These are phyloP conservation scores for Cystobasidiaceae sp. DNA, from an alignment of 1,284 basidiomycete genomes.

Conservation along the genomic window DNA sequence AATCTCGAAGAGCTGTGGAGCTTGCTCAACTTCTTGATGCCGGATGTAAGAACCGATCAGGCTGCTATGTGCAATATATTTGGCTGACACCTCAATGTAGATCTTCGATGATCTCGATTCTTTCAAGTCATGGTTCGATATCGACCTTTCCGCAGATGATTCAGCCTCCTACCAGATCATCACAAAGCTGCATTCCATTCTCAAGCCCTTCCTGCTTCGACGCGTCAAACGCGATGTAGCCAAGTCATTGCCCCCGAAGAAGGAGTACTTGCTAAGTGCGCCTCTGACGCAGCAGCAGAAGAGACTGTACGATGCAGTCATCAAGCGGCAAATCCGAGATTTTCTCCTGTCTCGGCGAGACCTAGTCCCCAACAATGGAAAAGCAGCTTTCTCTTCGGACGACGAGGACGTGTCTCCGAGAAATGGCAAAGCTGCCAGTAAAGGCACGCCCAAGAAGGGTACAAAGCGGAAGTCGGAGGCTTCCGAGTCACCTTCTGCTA, in stretches of 20 bases:
- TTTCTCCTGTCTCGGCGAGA: conserved; percentile 29
- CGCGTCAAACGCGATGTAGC: conserved; percentile 94
- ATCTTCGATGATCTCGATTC: conserved; percentile 40
- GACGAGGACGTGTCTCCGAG: neutral
- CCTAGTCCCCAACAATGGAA: neutral
- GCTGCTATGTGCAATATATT: too few species aligned
- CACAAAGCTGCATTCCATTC: conserved; percentile 80
- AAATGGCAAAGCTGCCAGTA: neutral
- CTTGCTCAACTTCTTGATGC: conserved; percentile 93
- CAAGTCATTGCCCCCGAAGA: conserved; percentile 90
- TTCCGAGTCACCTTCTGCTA: too few species aligned
- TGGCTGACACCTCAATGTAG: conserved; percentile 44
- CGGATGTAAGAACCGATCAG: conserved; percentile 78
- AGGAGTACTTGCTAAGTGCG: conserved; percentile 87
- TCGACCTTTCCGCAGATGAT: conserved; percentile 46
- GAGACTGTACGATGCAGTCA: conserved; percentile 97
- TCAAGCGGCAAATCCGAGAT: conserved; percentile 47
- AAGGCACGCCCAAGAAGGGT: too few species aligned
- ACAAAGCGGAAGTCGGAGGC: conserved; percentile 18
- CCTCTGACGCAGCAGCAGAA: conserved; percentile 90
- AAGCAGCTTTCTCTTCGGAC: conserved; percentile 1
- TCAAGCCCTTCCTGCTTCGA: conserved; percentile 89
- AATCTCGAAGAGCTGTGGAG: conserved; percentile 98
- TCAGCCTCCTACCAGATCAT: conserved; percentile 82
- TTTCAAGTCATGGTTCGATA: conserved; percentile 57